Evolutionary conservation across 2,329 filamentous ascomycete species (phyloP).

Genomic region (Aspergillus viridinutans): DNA sequence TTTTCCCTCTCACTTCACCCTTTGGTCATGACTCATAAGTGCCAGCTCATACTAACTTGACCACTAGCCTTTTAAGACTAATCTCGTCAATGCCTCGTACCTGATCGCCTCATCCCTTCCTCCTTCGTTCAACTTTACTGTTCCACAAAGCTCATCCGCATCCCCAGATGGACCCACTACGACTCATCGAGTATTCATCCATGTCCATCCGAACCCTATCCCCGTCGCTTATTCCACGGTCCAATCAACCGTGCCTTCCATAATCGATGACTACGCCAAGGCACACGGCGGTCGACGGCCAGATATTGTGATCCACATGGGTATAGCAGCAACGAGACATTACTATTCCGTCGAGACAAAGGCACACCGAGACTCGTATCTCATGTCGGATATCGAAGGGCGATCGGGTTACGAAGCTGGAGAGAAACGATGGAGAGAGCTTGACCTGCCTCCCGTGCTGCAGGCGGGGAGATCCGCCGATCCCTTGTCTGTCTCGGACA

Average conservation of each 20-base stretch:
- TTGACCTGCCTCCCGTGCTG: constrained; percentile 50
- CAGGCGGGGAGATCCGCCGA: constrained; percentile 39
- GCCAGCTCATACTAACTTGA: neutral
- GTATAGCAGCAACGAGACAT: constrained; percentile 64
- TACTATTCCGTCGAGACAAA: constrained; percentile 69
- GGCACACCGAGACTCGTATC: constrained; percentile 69
- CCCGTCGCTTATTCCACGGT: constrained; percentile 68
- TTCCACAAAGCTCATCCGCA: constrained; percentile 7
- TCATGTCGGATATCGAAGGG: constrained; percentile 65
- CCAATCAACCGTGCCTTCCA: constrained; percentile 56
- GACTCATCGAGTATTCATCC: constrained; percentile 33
- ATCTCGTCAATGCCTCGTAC: constrained; percentile 74
- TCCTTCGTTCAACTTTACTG: constrained; percentile 52
- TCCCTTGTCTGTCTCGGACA: neutral
- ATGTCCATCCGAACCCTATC: constrained; percentile 61
- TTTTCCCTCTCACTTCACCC: neutral
- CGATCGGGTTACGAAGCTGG: constrained; percentile 39
- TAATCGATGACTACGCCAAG: constrained; percentile 51
- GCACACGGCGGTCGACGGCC: constrained; percentile 42
- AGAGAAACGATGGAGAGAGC: constrained; percentile 51
- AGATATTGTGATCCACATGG: constrained; percentile 72
- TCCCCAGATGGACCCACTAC: constrained; percentile 9
- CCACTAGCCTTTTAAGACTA: constrained; percentile 68
- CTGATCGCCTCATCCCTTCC: constrained; percentile 71
- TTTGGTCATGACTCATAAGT: neutral